A percentile compares a stretch with the other conserved stretches of the same genome.
These are phyloP conservation scores for Hericium erinaceus DNA, from an alignment of 768 basidiomycete species.

Conservation along the genomic window DNA sequence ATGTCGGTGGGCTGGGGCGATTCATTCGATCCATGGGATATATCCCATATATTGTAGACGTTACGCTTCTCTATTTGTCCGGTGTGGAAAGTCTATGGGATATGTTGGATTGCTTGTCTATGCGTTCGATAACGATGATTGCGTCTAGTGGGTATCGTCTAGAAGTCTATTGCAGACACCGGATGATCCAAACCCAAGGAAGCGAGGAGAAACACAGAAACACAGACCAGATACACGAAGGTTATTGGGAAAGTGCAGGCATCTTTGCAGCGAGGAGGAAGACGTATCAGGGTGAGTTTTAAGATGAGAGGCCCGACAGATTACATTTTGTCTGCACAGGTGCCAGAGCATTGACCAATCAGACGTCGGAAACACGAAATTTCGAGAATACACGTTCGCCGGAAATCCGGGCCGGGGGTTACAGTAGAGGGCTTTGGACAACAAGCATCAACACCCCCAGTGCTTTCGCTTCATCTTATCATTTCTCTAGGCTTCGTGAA, in stretches of 20 bases:
- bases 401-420: not conserved
- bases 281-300: not conserved
- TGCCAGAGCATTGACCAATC: not conserved
- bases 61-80: too few relatives aligned
- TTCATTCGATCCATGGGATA: not conserved
- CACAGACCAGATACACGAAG: not conserved
- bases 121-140: conserved; percentile 2
- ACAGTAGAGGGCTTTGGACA: not conserved
- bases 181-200: conserved; percentile 15
- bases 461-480: too few relatives aligned
- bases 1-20: conserved; percentile 29
- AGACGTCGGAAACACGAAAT: not conserved
- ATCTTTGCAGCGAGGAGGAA: not conserved
- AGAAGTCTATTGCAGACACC: conserved; percentile 15
- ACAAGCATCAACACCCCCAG: not conserved
- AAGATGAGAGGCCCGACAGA: not conserved
- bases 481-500: too few relatives aligned
- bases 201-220: conserved; percentile 17
- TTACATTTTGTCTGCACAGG: not conserved
- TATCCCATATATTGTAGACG: too few relatives aligned
- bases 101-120: conserved; percentile 8
- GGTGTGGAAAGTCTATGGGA: conserved; percentile 1
- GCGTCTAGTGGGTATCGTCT: conserved; percentile 21
- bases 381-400: not conserved
- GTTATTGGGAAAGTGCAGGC: not conserved